Percentiles rank a stretch among this genome's conserved stretches.
Evolutionary conservation across 2,329 filamentous ascomycete species (phyloP).

Genomic region (Penicillium sp.): DNA sequence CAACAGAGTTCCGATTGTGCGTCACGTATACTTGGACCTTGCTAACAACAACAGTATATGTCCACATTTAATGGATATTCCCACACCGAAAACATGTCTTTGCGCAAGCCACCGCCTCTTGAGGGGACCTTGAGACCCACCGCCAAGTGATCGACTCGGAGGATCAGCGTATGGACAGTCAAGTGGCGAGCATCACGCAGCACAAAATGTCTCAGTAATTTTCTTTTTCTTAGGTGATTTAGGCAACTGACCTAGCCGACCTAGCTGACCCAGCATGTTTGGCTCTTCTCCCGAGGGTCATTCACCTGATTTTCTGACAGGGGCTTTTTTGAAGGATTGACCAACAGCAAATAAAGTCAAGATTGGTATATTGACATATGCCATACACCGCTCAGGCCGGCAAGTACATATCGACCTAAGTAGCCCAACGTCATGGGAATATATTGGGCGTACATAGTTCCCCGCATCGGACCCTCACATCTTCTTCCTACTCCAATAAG

Average conservation of each 20-base stretch:
- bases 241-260: background rate
- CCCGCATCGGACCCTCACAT: constrained; percentile 1
- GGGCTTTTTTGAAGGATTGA: background rate
- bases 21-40: background rate
- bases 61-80: background rate
- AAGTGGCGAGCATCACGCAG: background rate
- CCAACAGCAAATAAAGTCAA: background rate
- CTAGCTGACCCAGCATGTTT: no score
- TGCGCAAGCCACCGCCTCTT: background rate
- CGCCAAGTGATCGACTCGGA: background rate
- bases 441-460: background rate
- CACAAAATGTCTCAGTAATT: background rate
- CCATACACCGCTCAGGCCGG: background rate
- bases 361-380: background rate
- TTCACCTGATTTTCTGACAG: background rate
- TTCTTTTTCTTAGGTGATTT: background rate
- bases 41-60: background rate
- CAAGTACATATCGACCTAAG: background rate
- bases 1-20: background rate
- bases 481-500: background rate
- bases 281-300: background rate
- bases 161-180: background rate
- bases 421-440: background rate
- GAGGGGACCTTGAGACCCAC: background rate
- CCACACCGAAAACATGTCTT: background rate